A percentile compares a stretch with the other conserved stretches of the same genome.
These are phyloP conservation scores for Fusarium odoratissimum DNA, from an alignment of 2,329 filamentous ascomycete species.

Conservation along the genomic window DNA sequence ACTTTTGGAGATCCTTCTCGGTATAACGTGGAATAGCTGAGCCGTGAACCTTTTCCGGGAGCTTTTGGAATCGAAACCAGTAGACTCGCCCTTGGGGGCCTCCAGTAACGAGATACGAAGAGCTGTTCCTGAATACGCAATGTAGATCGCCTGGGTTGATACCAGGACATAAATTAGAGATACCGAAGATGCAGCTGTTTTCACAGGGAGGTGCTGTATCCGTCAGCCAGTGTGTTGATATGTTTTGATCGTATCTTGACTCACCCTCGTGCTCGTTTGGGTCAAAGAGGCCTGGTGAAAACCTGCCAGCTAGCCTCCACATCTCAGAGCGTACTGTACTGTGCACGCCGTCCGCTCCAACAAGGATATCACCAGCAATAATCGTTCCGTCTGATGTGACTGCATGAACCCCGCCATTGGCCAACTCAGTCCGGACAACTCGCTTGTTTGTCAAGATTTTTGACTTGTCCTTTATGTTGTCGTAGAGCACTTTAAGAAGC, in stretches of 20 bases:
- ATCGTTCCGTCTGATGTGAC: neutral
- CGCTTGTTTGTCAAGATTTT: neutral
- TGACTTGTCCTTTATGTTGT: neutral
- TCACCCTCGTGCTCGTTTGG: neutral
- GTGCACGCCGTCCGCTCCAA: neutral
- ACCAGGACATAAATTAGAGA: neutral
- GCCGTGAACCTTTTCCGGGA: neutral
- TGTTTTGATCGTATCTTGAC: neutral
- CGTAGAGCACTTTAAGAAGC: neutral
- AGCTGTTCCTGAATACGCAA: neutral
- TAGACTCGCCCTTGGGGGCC: neutral
- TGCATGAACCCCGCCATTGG: neutral
- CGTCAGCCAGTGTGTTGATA: neutral
- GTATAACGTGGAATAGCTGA: neutral
- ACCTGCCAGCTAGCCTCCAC: neutral
- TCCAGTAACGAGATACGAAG: neutral
- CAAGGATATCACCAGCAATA: neutral
- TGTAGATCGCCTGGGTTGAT: neutral
- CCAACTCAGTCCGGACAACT: neutral
- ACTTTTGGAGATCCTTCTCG: neutral
- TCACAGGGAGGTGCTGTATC: neutral
- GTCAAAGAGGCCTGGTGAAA: neutral
- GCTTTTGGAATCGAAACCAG: conserved; percentile 8
- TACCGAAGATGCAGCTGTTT: neutral
- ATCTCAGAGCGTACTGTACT: neutral